Evolutionary conservation across 768 basidiomycete genomes (phyloP).

Genomic region (Crucibulum laeve): DNA sequence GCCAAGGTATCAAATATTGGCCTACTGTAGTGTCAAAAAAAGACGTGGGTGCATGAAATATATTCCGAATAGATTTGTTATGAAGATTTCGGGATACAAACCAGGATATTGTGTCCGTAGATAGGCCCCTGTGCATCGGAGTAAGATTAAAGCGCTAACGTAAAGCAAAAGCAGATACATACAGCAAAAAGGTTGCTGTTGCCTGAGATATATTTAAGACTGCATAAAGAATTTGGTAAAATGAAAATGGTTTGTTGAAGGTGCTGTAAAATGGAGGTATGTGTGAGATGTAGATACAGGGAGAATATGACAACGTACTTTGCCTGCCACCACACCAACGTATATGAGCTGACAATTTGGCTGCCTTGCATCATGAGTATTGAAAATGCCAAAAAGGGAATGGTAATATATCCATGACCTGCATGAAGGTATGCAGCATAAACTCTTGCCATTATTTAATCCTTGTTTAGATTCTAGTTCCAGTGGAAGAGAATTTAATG

Average conservation of each 20-base stretch:
- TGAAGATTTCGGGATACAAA: slow-evolving; percentile 64
- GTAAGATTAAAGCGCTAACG: slow-evolving; percentile 1
- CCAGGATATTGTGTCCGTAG: slow-evolving; percentile 53
- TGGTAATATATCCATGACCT: slow-evolving; percentile 44
- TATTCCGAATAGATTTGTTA: slow-evolving; percentile 44
- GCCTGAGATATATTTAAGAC: slow-evolving; percentile 54
- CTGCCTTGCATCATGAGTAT: slow-evolving; percentile 58
- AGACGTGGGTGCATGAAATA: slow-evolving; percentile 70
- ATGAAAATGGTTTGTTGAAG: slow-evolving; percentile 44
- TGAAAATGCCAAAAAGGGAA: slow-evolving; percentile 45
- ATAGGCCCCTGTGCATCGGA: slow-evolving; percentile 36
- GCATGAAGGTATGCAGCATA: slow-evolving; percentile 57
- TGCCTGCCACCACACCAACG: slow-evolving; percentile 69
- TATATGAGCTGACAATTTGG: slow-evolving; percentile 60
- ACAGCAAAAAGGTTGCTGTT: slow-evolving; percentile 55
- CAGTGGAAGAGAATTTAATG: slow-evolving; percentile 1
- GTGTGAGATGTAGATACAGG: not conserved
- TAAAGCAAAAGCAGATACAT: slow-evolving; percentile 11
- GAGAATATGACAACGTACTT: slow-evolving; percentile 38
- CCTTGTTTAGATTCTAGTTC: not conserved
- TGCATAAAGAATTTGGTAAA: slow-evolving; percentile 66
- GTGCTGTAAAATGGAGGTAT: slow-evolving; percentile 21
- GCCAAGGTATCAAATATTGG: not conserved
- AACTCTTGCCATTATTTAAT: slow-evolving; percentile 29
- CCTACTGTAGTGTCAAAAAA: slow-evolving; percentile 70